Percentiles rank a stretch among this genome's conserved stretches.
These are phyloP conservation scores for Fusarium citri DNA, from an alignment of 2,329 filamentous ascomycete species.

Conservation along the genomic window DNA sequence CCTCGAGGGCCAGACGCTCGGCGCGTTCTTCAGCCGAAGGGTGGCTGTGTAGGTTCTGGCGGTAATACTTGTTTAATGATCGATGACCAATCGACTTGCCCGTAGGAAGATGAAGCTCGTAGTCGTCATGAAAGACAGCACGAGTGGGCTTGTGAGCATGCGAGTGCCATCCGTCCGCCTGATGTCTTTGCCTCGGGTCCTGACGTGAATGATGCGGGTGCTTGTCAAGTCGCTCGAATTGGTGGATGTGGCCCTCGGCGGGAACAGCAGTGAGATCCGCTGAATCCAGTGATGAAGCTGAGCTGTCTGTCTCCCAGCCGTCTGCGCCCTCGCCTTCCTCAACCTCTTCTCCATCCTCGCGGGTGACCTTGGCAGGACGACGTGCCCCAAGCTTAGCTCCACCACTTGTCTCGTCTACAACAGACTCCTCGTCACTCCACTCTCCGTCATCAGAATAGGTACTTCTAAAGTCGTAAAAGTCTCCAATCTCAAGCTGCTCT, in stretches of 20 bases:
- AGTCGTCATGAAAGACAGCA: constrained; percentile 90
- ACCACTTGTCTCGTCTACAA: constrained; percentile 56
- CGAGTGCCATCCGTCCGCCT: constrained; percentile 82
- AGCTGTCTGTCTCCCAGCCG: constrained; percentile 96
- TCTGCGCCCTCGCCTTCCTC: constrained; percentile 73
- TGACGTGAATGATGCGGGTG: constrained; percentile 80
- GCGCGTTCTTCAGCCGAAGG: constrained; percentile 82
- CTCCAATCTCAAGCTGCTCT: constrained; percentile 92
- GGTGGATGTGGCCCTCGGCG: constrained; percentile 76
- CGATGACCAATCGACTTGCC: constrained; percentile 92
- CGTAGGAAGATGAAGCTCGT: constrained; percentile 91
- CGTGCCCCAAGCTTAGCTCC: constrained; percentile 78
- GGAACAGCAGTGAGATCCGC: constrained; percentile 84
- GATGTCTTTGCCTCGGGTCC: constrained; percentile 78
- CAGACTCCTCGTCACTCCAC: constrained; percentile 65
- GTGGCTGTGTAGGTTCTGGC: constrained; percentile 90
- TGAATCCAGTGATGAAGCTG: constrained; percentile 87
- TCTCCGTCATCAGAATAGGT: constrained; percentile 89
- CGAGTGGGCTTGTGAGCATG: constrained; percentile 80
- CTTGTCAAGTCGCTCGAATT: constrained; percentile 77
- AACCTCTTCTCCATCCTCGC: constrained; percentile 60
- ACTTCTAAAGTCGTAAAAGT: constrained; percentile 96
- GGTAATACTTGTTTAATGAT: constrained; percentile 86
- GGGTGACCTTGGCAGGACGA: constrained; percentile 64
- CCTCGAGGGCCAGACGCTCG: constrained; percentile 72